These are phyloP conservation scores for Starmerella vaccinii DNA, from an alignment of 805 yeast species.

Conservation along the genomic window DNA sequence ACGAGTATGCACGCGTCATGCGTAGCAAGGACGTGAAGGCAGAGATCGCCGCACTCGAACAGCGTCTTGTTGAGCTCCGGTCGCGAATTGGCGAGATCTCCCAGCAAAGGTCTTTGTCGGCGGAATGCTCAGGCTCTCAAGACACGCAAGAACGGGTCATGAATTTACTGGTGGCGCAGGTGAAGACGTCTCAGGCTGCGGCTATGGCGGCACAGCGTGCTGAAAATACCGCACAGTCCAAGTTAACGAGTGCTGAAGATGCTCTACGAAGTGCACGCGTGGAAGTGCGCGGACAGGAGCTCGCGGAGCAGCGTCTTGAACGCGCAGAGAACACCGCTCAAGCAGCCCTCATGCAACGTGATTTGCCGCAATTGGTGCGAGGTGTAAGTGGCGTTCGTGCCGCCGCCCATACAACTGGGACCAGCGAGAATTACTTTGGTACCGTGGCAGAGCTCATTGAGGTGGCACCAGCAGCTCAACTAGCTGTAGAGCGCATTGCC, in stretches of 20 bases:
- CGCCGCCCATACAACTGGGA: background rate
- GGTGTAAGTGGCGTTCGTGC: constrained; percentile 59
- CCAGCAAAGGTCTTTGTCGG: background rate
- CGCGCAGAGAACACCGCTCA: background rate
- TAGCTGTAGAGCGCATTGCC: constrained; percentile 82
- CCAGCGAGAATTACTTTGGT: constrained; percentile 53
- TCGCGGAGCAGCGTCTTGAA: background rate
- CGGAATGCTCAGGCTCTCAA: background rate
- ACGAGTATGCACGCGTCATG: background rate
- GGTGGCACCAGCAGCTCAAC: constrained; percentile 70
- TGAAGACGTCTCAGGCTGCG: background rate
- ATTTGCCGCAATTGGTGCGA: constrained; percentile 4
- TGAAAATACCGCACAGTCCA: background rate
- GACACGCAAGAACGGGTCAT: background rate
- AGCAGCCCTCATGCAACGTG: background rate
- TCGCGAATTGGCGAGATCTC: background rate
- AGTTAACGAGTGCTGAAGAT: background rate
- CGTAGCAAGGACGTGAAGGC: background rate
- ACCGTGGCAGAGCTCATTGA: constrained; percentile 74
- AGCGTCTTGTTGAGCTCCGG: background rate
- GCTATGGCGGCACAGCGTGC: background rate
- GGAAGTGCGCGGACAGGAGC: background rate
- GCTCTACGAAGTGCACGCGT: background rate
- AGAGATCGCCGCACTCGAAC: background rate
- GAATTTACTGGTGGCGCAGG: background rate